Evolutionary conservation across 495 filamentous ascomycete species (phyloP).

Genomic region (Xeromyces bisporus): DNA sequence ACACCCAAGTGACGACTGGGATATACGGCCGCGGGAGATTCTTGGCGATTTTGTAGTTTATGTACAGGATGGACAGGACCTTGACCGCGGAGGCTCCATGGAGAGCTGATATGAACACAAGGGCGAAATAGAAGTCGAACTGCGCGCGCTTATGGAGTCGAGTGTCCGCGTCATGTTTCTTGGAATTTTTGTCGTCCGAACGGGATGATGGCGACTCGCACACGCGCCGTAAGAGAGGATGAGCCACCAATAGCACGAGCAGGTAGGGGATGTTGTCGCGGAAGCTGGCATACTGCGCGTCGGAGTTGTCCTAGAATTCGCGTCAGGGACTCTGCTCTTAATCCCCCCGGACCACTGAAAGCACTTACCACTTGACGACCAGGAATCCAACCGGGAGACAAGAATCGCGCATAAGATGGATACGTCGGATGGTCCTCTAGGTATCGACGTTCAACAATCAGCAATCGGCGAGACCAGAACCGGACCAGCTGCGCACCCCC

Average conservation of each 20-base stretch:
- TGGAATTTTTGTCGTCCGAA: constrained; percentile 3
- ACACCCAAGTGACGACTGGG: constrained; percentile 73
- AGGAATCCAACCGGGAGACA: constrained; percentile 83
- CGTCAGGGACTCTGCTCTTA: neutral
- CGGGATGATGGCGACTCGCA: constrained; percentile 36
- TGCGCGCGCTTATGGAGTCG: constrained; percentile 58
- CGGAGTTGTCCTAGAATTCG: constrained; percentile 58
- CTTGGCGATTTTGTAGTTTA: constrained; percentile 69
- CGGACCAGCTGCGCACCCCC: neutral
- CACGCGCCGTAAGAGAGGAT: constrained; percentile 56
- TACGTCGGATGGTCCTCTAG: constrained; percentile 73
- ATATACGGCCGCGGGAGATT: constrained; percentile 47
- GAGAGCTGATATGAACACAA: constrained; percentile 58
- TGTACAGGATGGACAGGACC: constrained; percentile 56
- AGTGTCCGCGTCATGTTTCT: constrained; percentile 23
- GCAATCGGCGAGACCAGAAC: neutral
- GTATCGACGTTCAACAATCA: constrained; percentile 3
- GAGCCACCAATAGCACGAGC: constrained; percentile 47
- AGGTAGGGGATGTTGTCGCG: constrained; percentile 77
- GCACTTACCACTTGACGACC: constrained; percentile 72
- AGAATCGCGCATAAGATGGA: constrained; percentile 46
- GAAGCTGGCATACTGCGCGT: constrained; percentile 75
- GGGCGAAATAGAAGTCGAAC: constrained; percentile 73
- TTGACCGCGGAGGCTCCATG: constrained; percentile 80
- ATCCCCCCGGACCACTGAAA: neutral